phyloP scores from a whole-genome alignment of 306 rosid species.

The Cicer arietinum region DNA sequence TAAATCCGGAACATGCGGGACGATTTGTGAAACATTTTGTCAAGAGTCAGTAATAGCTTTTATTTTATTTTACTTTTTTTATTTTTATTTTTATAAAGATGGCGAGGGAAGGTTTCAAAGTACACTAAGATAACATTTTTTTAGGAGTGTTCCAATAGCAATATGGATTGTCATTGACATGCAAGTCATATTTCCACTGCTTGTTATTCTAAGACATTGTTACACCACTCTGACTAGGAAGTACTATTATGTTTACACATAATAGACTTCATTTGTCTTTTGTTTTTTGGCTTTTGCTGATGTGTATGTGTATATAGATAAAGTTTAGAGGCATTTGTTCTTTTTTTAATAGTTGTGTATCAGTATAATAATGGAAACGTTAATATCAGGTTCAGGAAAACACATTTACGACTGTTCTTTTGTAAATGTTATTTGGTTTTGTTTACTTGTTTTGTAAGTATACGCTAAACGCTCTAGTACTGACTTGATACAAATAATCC shows the following conservation, averaged over 20 bases:
- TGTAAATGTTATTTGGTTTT: slow-evolving; percentile 1
- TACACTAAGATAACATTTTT: slow-evolving; percentile 32
- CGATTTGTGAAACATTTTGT: slow-evolving; percentile 37
- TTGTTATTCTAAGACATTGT: slow-evolving; percentile 28
- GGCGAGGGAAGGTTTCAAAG: slow-evolving; percentile 38
- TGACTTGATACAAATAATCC: no score
- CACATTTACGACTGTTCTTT: not conserved
- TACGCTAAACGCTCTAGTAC: not conserved
- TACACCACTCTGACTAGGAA: not conserved
- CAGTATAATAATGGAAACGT: not conserved
- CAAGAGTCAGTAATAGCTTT: slow-evolving; percentile 42
- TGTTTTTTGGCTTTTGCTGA: not conserved
- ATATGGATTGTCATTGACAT: slow-evolving; percentile 39
- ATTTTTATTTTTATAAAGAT: slow-evolving; percentile 37
- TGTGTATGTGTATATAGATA: not conserved
- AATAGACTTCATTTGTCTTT: not conserved
- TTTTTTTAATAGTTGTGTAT: not conserved
- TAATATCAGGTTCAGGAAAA: not conserved
- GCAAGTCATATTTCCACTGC: slow-evolving; percentile 25
- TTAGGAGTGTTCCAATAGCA: slow-evolving; percentile 9
- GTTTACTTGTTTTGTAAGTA: not conserved
- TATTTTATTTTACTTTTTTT: not conserved
- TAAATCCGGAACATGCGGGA: slow-evolving; percentile 52
- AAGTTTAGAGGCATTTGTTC: slow-evolving; percentile 4
- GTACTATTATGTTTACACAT: slow-evolving; percentile 5